Base-by-base conservation (phyloP, 345 rosid genomes). In the Cochlearia excelsa region DNA sequence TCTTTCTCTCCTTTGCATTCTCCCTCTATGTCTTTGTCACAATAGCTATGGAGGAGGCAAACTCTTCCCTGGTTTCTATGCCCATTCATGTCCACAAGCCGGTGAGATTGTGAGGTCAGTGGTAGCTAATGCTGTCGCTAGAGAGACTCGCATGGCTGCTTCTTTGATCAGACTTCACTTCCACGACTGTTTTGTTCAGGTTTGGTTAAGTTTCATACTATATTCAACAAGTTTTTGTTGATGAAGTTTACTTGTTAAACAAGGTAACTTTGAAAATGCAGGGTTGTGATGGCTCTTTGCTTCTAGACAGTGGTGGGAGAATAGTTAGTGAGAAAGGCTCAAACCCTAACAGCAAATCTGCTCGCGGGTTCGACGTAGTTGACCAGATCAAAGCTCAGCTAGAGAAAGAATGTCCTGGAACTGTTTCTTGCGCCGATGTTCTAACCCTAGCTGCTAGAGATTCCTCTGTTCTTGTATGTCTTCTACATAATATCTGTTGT, bases 121-220 rank as follows among this genome's bases (percentile, higher is more conserved):
- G 35, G 86, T 90, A 9, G 75, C 82, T 31, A 65, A 80, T 59
- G 96, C 91, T 5, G 77, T 84, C 11, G 77, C 79, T 0, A 79
- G 58, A 65, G 91, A 91, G 42, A 46, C 81, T 2, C 83, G 96
- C 16, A 87, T 84, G 91, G 96, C 80, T 65, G 96, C 96, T 74
- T 88, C 91, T 26, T 61, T 91, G 50, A 47, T 91, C 30, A 79
- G 98, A 76, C 82, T 87, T 54, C 87, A 80, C 65, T 91, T 91
- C 77, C 96, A 84, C 48, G 98, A 87, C 74, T 88, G 98, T 54
- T 91, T 91, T 61, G 96, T 85, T 72, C 78, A 82, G 80, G 95
- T 90, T 54, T 51, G 27, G 48, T 44, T 63, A 35, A n/a, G 30
- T 67, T 27, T 29, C 2, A 46, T 33, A 6, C 11, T 23, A 9